Evolutionary conservation across 2,329 filamentous ascomycete species (phyloP).

Genomic region (Penicillium sp.): DNA sequence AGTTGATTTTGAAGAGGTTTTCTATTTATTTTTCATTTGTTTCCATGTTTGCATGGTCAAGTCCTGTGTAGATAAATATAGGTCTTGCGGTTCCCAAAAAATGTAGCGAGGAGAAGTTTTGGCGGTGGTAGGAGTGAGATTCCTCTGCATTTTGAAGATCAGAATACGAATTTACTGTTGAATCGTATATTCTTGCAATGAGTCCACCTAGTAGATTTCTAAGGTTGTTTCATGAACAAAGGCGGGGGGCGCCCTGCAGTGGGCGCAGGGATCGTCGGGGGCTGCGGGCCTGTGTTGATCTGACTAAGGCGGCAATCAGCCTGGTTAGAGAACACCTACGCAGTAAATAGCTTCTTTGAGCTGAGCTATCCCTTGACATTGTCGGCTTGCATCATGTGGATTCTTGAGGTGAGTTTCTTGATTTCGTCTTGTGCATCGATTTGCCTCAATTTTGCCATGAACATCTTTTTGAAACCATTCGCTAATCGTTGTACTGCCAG

Average conservation of each 20-base stretch:
- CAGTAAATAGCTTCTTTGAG: conserved; percentile 27
- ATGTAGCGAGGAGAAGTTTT: conserved; percentile 16
- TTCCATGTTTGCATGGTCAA: conserved; percentile 25
- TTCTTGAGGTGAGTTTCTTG: conserved; percentile 21
- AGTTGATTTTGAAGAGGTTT: conserved; percentile 35
- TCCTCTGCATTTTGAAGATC: conserved; percentile 8
- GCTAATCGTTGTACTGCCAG: conserved; percentile 38
- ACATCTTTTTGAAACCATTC: not conserved
- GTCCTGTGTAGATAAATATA: conserved; percentile 31
- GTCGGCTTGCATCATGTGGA: conserved; percentile 20
- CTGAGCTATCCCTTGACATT: conserved; percentile 11
- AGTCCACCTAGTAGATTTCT: too few species aligned
- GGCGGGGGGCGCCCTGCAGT: too few species aligned
- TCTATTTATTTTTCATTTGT: conserved; percentile 30
- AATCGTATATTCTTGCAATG: too few species aligned
- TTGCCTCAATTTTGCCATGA: not conserved
- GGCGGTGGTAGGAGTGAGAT: conserved; percentile 5
- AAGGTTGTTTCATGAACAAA: too few species aligned
- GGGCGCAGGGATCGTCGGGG: not conserved
- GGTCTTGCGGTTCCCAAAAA: conserved; percentile 17
- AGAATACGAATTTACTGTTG: not conserved
- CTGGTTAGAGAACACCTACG: conserved; percentile 23
- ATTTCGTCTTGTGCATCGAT: not conserved
- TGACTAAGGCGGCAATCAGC: conserved; percentile 28
- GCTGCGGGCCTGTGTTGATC: conserved; percentile 10